A percentile compares a stretch with the other conserved stretches of the same genome.
Evolutionary conservation across 495 filamentous ascomycete genomes (phyloP).

Genomic region (Baudoinia panamericana): DNA sequence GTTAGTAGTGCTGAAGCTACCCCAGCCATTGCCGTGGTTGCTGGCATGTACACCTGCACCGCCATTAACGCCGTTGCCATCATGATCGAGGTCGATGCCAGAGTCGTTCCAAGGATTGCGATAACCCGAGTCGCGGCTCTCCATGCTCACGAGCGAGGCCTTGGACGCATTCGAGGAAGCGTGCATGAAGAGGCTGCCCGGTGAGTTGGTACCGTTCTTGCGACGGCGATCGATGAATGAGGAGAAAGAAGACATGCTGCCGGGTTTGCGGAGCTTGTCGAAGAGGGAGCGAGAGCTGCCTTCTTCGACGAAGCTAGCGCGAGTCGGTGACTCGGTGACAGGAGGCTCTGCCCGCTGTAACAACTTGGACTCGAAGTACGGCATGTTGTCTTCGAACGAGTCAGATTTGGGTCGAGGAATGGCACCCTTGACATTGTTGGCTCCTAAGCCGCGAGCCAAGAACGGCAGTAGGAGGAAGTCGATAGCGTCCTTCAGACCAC

Average conservation of each 20-base stretch:
- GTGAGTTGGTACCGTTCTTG: slow-evolving; percentile 81
- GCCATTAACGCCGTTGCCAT: slow-evolving; percentile 45
- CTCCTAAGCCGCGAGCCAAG: slow-evolving; percentile 70
- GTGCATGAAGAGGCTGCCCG: slow-evolving; percentile 77
- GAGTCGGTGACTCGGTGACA: slow-evolving; percentile 70
- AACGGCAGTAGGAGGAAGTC: slow-evolving; percentile 80
- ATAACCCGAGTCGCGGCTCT: slow-evolving; percentile 81
- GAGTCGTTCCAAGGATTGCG: slow-evolving; percentile 96
- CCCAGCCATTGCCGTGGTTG: slow-evolving; percentile 50
- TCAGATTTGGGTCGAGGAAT: slow-evolving; percentile 95
- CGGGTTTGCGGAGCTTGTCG: slow-evolving; percentile 78
- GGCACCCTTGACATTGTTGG: slow-evolving; percentile 74
- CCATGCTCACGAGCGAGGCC: slow-evolving; percentile 83
- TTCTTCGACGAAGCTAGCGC: slow-evolving; percentile 65
- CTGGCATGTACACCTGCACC: slow-evolving; percentile 5
- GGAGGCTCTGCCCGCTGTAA: slow-evolving; percentile 77
- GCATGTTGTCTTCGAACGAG: slow-evolving; percentile 91
- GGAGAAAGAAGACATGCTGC: slow-evolving; percentile 82
- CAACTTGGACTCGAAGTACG: slow-evolving; percentile 91
- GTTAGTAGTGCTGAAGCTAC: slow-evolving; percentile 26
- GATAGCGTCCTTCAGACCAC: slow-evolving; percentile 86
- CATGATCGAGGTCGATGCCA: slow-evolving; percentile 81
- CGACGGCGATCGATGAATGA: slow-evolving; percentile 78
- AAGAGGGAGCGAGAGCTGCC: slow-evolving; percentile 64
- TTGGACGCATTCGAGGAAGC: slow-evolving; percentile 89